Evolutionary conservation across 768 basidiomycete genomes (phyloP).

Genomic region (Mycena leptocephala): DNA sequence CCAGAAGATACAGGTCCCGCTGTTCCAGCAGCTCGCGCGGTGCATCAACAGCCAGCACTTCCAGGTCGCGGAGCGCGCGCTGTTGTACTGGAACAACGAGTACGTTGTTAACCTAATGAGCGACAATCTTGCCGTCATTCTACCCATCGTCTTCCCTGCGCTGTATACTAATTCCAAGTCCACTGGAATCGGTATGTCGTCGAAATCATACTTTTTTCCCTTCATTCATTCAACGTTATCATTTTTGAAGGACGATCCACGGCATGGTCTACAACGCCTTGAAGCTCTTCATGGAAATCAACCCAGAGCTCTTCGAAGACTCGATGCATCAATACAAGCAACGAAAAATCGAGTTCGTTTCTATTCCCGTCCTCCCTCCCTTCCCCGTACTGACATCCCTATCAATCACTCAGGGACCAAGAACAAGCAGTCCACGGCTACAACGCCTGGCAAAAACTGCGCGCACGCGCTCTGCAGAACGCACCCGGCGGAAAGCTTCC

Average conservation of each 20-base stretch:
- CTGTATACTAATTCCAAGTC: conserved; percentile 96
- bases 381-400: not conserved
- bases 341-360: conserved; percentile 84
- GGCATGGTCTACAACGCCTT: conserved; percentile 99
- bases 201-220: no score
- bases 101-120: conserved; percentile 99
- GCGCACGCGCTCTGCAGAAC: conserved; percentile 83
- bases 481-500: conserved; percentile 80
- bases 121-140: conserved; percentile 89
- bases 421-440: conserved; percentile 89
- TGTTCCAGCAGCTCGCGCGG: conserved; percentile 95
- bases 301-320: conserved; percentile 95
- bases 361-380: not conserved
- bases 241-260: conserved; percentile 87
- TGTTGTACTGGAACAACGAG: conserved; percentile 99
- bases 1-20: conserved; percentile 93
- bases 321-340: conserved; percentile 95
- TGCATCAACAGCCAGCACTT: conserved; percentile 99
- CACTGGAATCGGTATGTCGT: conserved; percentile 97
- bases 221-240: no score
- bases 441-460: conserved; percentile 91
- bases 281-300: conserved; percentile 99
- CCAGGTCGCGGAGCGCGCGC: conserved; percentile 97
- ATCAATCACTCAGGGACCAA: conserved; percentile 87
- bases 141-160: conserved; percentile 98